These are phyloP conservation scores for Pestalotiopsis sp. DNA, from an alignment of 2,329 filamentous ascomycete genomes.

Conservation along the genomic window DNA sequence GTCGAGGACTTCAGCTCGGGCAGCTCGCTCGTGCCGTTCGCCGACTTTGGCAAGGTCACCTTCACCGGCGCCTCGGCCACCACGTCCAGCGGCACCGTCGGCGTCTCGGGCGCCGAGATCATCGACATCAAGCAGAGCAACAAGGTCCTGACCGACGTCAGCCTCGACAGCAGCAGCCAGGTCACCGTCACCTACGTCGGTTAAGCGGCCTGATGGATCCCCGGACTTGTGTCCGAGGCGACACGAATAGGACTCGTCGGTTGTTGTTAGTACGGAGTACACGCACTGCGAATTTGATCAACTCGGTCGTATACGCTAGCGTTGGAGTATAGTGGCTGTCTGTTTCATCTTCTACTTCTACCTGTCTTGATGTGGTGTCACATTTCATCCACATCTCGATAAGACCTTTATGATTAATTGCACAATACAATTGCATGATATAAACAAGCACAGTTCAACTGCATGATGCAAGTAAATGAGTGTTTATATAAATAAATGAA, in stretches of 20 bases:
- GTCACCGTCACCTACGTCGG: conserved; percentile 24
- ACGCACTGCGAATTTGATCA: not conserved
- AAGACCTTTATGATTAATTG: not conserved
- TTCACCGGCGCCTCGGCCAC: conserved; percentile 42
- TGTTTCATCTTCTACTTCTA: not conserved
- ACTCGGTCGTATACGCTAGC: not conserved
- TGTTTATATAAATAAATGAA: not conserved
- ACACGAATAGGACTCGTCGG: too few species aligned
- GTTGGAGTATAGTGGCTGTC: not conserved
- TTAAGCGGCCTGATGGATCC: not conserved
- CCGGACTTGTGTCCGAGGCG: too few species aligned
- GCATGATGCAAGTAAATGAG: not conserved
- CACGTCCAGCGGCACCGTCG: conserved; percentile 29
- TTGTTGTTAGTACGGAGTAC: not conserved
- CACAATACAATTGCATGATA: not conserved
- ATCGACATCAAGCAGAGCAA: conserved; percentile 47
- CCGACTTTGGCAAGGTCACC: conserved; percentile 45
- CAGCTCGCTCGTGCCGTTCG: conserved; percentile 41
- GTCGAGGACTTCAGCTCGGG: conserved; percentile 54
- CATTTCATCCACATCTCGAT: not conserved
- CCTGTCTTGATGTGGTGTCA: not conserved
- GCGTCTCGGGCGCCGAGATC: conserved; percentile 38
- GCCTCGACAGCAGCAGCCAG: conserved; percentile 15
- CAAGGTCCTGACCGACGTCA: conserved; percentile 30
- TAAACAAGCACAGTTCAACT: not conserved